Evolutionary conservation across 129 eudicot genomes (phyloP), one percentile per base, ranked within the genome.

Genomic region (Silybum marianum): DNA sequence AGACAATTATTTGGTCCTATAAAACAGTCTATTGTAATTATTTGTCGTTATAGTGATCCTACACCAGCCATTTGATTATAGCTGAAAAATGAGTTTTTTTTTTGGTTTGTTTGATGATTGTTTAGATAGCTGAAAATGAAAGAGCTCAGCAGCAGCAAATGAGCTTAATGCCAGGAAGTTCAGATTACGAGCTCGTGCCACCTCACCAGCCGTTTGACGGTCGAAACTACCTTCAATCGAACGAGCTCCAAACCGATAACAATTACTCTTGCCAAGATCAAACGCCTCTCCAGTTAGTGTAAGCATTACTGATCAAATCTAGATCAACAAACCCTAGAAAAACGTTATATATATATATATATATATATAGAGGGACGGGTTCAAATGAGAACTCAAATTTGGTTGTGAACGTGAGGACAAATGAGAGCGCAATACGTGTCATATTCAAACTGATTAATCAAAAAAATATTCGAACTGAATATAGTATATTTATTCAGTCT

Each of bases 161-260:
- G 94, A 90, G 76, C 77, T 86, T 95, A 85, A 95, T 95, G 97
- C 97, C 97, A 0, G 96, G 98, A 68, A 89, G 88, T 84, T 85
- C 90, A 7, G 94, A 79, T 24, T 88, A 89, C 48, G 93, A 90
- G 71, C 83, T 95, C 3, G 88, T 84, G 80, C 82, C 87, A 26
- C 83, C 84, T 42, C 82, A 77, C 78, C 91, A 84, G 34, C 79
- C 86, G 2, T 91, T 82, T 18, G 95, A 90, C 84, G 91, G 89
- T 62, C 88, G 90, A 68, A 90, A 90, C 83, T 92, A 86, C 78
- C 89, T 94, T 73, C 98, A 94, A 86, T 75, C 86, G 9, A 91
- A 84, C 30, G 93, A 84, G 38, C 74, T 90, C 48, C 95, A 87
- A 75, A 81, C 85, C 6, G 89, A 82, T 76, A 85, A 80, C 65